Base-by-base conservation (phyloP, 2,329 filamentous ascomycete species). In the Fusarium sp. region DNA sequence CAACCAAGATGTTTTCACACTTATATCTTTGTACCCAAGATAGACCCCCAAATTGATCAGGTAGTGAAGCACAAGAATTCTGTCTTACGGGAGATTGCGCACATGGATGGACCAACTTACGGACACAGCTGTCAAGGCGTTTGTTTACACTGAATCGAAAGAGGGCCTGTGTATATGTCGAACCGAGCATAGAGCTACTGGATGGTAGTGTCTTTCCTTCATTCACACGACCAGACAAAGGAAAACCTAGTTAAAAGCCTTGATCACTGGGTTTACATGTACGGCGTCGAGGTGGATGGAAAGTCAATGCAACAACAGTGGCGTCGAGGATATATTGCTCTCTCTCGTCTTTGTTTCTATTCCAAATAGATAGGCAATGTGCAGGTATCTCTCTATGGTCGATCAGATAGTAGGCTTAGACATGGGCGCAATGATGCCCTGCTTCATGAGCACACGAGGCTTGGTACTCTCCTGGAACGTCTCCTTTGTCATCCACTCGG, bases 401-500 rank as follows among this genome's bases (percentile, higher is more conserved):
- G 18, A 27, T 66, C 82, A 85, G 66, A 80, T 77, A 61, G 80
- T 86, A 20, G 96, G 96, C 85, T 93, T 95, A 67, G 92, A 91
- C 89, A 99, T 94, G 45, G 96, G 93, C 78, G 91, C 89, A 83
- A 99, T 95, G 75, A 97, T 88, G 56, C 96, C 96, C 84, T 95
- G 94, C 87, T 97, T 98, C 82, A 98, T 86, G 82, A 98, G 87
- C 75, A 98, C 89, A 78, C 94, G 91, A 67, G 96, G 96, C 89
- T 96, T 97, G 69, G 93, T 97, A 70, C 90, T 90, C 77, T 93
- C 91, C 86, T 98, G 95, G 88, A 96, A 96, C 16, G 93, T 94
- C 85, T 94, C 91, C 89, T 98, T 98, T n/a, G 96, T 98, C 76
- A 92, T 91, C 95, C 96, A 99, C 83, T 99, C 96, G 18, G 93